Percentiles rank a stretch among this genome's conserved stretches.
Conservation (phyloP, 2,329 filamentous ascomycete genomes). For the Amphichorda felina region DNA sequence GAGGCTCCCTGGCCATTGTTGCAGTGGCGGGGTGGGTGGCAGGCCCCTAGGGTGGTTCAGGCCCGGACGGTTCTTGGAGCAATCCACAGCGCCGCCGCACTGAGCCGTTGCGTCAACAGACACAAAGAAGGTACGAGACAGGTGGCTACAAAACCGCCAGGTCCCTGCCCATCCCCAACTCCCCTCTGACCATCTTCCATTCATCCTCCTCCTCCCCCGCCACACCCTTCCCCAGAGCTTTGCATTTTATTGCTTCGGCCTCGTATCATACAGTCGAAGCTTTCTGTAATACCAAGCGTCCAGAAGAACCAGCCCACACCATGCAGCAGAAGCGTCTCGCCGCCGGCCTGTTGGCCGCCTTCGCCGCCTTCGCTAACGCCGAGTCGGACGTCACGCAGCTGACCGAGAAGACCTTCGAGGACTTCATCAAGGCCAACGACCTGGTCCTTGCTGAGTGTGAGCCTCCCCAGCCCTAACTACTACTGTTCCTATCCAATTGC, state of each 20-base stretch:
- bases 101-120: no score
- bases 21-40: no score
- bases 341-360: constrained; percentile 41
- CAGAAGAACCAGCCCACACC: constrained; percentile 7
- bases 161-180: neutral
- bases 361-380: constrained; percentile 46
- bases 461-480: constrained; percentile 16
- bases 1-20: no score
- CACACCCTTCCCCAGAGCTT: neutral
- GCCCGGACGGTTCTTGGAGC: no score
- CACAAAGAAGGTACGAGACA: constrained; percentile 2
- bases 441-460: constrained; percentile 90
- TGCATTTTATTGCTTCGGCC: neutral
- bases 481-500: constrained; percentile 7
- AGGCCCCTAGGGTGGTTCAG: no score
- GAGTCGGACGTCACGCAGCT: constrained; percentile 76
- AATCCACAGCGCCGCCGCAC: no score
- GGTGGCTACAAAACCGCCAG: constrained; percentile 4
- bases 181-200: neutral
- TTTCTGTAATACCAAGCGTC: neutral
- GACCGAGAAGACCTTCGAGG: constrained; percentile 75
- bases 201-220: constrained; percentile 3
- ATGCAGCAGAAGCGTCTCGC: constrained; percentile 40
- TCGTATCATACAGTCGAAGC: neutral
- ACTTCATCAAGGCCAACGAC: constrained; percentile 75